A percentile compares a stretch with the other conserved stretches of the same genome.
These are phyloP conservation scores for Coniosporium apollinis DNA, from an alignment of 495 filamentous ascomycete genomes.

Conservation along the genomic window DNA sequence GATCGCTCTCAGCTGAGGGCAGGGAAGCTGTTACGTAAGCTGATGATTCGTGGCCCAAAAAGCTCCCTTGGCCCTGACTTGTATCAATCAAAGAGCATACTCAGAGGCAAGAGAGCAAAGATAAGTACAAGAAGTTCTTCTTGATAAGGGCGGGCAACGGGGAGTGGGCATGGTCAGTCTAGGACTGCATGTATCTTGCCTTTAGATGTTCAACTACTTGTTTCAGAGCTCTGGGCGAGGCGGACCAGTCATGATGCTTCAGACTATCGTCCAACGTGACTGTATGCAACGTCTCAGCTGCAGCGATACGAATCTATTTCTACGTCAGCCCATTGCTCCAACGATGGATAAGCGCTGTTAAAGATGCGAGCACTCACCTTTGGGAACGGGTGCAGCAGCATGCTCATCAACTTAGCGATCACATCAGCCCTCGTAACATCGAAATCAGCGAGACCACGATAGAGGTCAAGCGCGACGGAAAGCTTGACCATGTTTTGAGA, in stretches of 20 bases:
- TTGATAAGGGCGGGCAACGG: no score
- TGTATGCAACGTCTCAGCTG: conserved; percentile 8
- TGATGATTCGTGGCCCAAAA: no score
- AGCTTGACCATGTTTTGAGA: conserved; percentile 62
- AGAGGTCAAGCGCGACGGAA: conserved; percentile 59
- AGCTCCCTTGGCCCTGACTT: no score
- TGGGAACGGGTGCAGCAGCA: conserved; percentile 16
- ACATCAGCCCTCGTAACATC: conserved; percentile 26
- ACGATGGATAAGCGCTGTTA: not conserved
- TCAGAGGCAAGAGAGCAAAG: no score
- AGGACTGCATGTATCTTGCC: no score
- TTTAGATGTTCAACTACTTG: not conserved
- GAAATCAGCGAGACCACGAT: conserved; percentile 42
- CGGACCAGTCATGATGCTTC: conserved; percentile 1
- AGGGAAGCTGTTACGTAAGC: no score
- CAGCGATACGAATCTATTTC: conserved; percentile 7
- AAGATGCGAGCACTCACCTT: conserved; percentile 1
- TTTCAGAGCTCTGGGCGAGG: not conserved
- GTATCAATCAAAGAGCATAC: no score
- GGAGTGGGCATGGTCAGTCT: no score
- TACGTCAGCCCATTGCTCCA: conserved; percentile 1
- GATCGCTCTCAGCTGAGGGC: no score
- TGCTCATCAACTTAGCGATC: conserved; percentile 14
- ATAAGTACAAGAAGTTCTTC: no score
- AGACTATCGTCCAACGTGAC: conserved; percentile 5